Base-by-base conservation (phyloP, 768 basidiomycete genomes). In the Tricholoma matsutake region DNA sequence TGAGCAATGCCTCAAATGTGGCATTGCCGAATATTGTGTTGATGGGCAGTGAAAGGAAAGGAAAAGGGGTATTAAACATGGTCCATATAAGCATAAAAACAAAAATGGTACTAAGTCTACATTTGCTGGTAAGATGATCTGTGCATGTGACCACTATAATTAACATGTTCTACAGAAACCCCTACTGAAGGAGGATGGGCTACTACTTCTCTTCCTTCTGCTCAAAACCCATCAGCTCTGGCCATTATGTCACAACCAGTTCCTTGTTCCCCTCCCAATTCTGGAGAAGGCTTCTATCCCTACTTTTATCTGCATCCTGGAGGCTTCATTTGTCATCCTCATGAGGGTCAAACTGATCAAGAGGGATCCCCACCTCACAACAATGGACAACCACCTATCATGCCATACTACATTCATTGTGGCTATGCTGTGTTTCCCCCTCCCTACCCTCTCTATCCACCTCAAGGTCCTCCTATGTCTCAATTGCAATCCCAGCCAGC, bases 41-140 rank as follows among this genome's bases (percentile, higher is more conserved):
- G 95, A 97, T 72, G 94, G 94, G 31, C 89, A 92, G 69, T 84
- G 95, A 69, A 97, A 96, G 76, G 94, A 96, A 74, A 83, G 95
- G 63, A 94, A 93, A 77, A 93, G 91, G 73, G 92, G 92, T 58
- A 82, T 93, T 72, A 94, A 94, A 75, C 82, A 92, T 64, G 92
- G 92, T 3, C 92, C 92, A 61, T 94, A 94, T 81, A 92, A 91
- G 77, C 79, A 82, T 61, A 82, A 83, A 67, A 74, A 75, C 61
- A 81, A 81, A 60, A 68, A 72, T 32, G 34, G 39, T 28, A 32
- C n/a, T 32, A 16, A 60, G 13, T 9, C 55, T 18, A n/a, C 52
- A 4, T 41, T 56, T n/a, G 59, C 56, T 29, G 61, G 64, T 62
- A 52, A 25, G 18, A 11, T 10, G 16, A 7, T 28, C 29, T n/a